A percentile compares a stretch with the other conserved stretches of the same genome.
Conservation (phyloP, 371 early-diverging fungal species). For the Rhizopus delemar region DNA sequence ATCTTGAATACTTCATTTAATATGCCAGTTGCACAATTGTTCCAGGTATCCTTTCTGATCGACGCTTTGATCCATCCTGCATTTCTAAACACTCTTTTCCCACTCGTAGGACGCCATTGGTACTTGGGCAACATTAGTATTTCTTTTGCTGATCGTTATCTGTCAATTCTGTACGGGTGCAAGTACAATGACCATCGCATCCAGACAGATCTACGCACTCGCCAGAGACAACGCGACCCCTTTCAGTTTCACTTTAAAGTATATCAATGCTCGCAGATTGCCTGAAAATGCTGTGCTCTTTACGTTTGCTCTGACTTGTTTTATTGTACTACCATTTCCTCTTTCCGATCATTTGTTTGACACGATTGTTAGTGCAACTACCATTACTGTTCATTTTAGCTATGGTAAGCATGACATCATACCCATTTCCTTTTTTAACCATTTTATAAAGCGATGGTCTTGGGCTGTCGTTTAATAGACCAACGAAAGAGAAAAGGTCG, state of each 20-base stretch:
- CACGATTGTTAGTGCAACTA: conserved; percentile 68
- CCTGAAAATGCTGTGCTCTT: conserved; percentile 51
- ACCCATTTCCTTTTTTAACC: background rate
- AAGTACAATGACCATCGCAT: conserved; percentile 53
- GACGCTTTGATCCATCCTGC: background rate
- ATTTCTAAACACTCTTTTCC: background rate
- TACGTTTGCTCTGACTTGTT: conserved; percentile 34
- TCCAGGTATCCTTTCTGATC: conserved; percentile 26
- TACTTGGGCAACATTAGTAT: conserved; percentile 35
- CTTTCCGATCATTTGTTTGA: conserved; percentile 47
- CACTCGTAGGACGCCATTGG: conserved; percentile 56
- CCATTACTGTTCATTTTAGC: conserved; percentile 70
- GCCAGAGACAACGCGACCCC: conserved; percentile 65
- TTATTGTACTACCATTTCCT: conserved; percentile 46
- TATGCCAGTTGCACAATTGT: conserved; percentile 48
- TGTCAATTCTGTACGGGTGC: conserved; percentile 63
- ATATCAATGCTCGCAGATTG: conserved; percentile 34
- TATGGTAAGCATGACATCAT: conserved; percentile 48
- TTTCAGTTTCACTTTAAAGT: conserved; percentile 29
- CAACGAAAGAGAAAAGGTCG: conserved; percentile 27
- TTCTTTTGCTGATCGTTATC: conserved; percentile 51
- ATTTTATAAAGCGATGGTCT: conserved; percentile 29
- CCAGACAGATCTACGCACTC: conserved; percentile 70
- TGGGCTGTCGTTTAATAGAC: conserved; percentile 30
- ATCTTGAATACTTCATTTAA: conserved; percentile 32